Conservation (phyloP, 441 rosid species). For the Euphorbia corollata region DNA sequence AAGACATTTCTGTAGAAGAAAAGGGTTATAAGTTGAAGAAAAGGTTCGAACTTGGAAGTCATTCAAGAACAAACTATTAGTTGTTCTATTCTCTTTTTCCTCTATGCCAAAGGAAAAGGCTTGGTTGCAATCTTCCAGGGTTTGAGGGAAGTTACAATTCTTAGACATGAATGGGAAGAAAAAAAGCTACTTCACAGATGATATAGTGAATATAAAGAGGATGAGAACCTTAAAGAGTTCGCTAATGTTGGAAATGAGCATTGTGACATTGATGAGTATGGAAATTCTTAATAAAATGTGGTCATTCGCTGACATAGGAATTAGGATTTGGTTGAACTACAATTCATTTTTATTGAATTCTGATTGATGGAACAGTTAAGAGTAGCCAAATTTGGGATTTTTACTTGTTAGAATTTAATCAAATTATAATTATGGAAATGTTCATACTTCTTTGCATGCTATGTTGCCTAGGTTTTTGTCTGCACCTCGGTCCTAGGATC, state of each 20-base stretch:
- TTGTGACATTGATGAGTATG: background rate
- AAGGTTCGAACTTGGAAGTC: background rate
- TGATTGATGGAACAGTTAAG: too few species aligned
- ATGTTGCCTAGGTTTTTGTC: too few species aligned
- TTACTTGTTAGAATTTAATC: too few species aligned
- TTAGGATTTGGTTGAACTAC: background rate
- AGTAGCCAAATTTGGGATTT: too few species aligned
- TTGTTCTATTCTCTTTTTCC: background rate
- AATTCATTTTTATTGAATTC: too few species aligned
- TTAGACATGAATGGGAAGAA: background rate
- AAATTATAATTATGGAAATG: too few species aligned
- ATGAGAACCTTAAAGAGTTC: background rate
- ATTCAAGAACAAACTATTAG: background rate
- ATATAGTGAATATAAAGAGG: background rate
- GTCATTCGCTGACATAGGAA: background rate
- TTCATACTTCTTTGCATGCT: too few species aligned
- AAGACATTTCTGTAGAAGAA: background rate
- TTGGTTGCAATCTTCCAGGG: background rate
- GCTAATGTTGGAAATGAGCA: background rate
- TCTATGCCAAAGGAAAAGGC: background rate
- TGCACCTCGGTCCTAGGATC: too few species aligned
- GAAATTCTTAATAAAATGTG: background rate
- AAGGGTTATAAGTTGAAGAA: background rate
- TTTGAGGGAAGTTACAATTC: background rate
- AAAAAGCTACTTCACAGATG: background rate